A percentile compares a stretch with the other conserved stretches of the same genome.
Evolutionary conservation across 2,329 filamentous ascomycete species (phyloP).

Genomic region (Paracoccidioides brasiliensis): DNA sequence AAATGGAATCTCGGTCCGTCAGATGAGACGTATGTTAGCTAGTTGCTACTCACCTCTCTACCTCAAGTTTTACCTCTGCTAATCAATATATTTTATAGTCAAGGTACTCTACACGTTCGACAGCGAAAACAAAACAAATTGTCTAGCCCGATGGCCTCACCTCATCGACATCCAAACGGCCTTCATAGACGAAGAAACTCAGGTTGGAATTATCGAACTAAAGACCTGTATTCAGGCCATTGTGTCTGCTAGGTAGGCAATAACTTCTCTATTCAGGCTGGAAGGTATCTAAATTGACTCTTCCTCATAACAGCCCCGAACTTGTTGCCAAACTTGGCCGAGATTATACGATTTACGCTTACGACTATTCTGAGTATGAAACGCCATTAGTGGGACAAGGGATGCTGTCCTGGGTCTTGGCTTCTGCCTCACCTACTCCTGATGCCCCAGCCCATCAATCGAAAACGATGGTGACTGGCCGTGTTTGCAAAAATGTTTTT

Average conservation of each 20-base stretch:
- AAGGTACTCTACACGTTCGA: slow-evolving; percentile 98
- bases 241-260: slow-evolving; percentile 43
- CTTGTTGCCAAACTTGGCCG: slow-evolving; percentile 57
- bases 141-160: slow-evolving; percentile 73
- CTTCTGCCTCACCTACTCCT: slow-evolving; percentile 44
- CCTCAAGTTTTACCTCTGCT: background rate
- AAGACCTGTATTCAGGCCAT: slow-evolving; percentile 79
- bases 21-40: slow-evolving; percentile 51
- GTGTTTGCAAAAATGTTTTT: slow-evolving; percentile 74
- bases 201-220: slow-evolving; percentile 80
- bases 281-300: slow-evolving; percentile 3
- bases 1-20: slow-evolving; percentile 45
- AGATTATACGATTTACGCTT: slow-evolving; percentile 95
- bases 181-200: slow-evolving; percentile 61
- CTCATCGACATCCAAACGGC: slow-evolving; percentile 68
- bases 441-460: slow-evolving; percentile 46
- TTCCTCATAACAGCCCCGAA: slow-evolving; percentile 54
- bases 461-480: slow-evolving; percentile 64
- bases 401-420: slow-evolving; percentile 75
- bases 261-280: slow-evolving; percentile 2
- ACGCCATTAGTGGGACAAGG: slow-evolving; percentile 89
- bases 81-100: slow-evolving; percentile 42
- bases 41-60: background rate
- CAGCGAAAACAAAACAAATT: slow-evolving; percentile 73
- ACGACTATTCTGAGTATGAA: slow-evolving; percentile 92